Evolutionary conservation across 805 yeast genomes (phyloP).

Genomic region (Priceomyces melissophilus): DNA sequence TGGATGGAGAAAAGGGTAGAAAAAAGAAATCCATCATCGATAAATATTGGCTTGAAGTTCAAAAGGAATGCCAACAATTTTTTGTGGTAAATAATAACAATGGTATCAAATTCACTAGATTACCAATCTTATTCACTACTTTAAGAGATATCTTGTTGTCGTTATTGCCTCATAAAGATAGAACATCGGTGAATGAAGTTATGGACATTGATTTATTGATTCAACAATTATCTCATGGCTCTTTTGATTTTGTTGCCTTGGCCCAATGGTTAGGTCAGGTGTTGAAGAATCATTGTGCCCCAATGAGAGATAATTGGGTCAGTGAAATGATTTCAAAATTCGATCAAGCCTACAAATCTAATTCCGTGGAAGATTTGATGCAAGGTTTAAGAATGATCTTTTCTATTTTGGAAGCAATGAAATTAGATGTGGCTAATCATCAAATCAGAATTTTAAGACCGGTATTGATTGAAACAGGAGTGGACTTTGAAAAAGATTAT

Average conservation of each 20-base stretch:
- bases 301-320: constrained; percentile 91
- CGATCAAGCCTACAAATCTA: constrained; percentile 44
- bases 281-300: constrained; percentile 89
- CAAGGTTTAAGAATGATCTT: constrained; percentile 77
- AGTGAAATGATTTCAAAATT: constrained; percentile 70
- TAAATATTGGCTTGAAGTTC: constrained; percentile 78
- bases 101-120: constrained; percentile 34
- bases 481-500: constrained; percentile 85
- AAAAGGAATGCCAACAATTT: constrained; percentile 57
- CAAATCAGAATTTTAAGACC: constrained; percentile 86
- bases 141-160: constrained; percentile 70
- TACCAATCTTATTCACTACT: constrained; percentile 75
- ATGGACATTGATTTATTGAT: constrained; percentile 72
- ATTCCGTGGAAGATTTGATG: constrained; percentile 51
- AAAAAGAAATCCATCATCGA: constrained; percentile 74
- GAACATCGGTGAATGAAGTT: constrained; percentile 60
- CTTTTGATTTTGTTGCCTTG: constrained; percentile 69
- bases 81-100: constrained; percentile 12
- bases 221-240: constrained; percentile 69
- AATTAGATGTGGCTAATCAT: constrained; percentile 91
- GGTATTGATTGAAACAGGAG: constrained; percentile 78
- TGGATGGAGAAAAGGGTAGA: constrained; percentile 87
- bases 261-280: constrained; percentile 72
- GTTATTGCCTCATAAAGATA: constrained; percentile 75
- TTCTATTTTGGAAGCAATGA: constrained; percentile 88